These are phyloP conservation scores for Grigorovia jiainica DNA, from an alignment of 805 yeast genomes.

Conservation along the genomic window DNA sequence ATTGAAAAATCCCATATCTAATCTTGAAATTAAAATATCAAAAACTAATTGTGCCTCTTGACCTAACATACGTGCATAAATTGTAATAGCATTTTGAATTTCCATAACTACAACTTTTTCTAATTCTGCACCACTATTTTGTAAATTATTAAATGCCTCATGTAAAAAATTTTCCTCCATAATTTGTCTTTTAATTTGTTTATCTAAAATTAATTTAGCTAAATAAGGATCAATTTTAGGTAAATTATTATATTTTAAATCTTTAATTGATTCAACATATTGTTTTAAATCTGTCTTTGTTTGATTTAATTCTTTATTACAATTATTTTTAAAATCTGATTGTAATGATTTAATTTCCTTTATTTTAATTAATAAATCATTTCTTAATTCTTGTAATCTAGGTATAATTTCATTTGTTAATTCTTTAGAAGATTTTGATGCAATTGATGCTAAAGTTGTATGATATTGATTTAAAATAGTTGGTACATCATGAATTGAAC, in stretches of 20 bases:
- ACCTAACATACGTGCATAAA: constrained; percentile 60
- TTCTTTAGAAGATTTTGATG: constrained; percentile 50
- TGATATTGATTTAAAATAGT: constrained; percentile 58
- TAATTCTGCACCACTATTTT: constrained; percentile 77
- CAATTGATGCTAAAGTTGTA: constrained; percentile 46
- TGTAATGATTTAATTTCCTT: constrained; percentile 76
- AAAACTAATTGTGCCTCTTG: constrained; percentile 67
- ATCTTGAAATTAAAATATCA: constrained; percentile 52
- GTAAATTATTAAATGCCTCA: constrained; percentile 81
- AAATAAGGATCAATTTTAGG: constrained; percentile 72
- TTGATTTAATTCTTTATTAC: constrained; percentile 56
- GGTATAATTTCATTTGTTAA: constrained; percentile 54
- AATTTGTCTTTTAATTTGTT: constrained; percentile 67
- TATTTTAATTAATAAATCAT: constrained; percentile 74
- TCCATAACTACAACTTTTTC: constrained; percentile 83
- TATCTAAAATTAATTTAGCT: constrained; percentile 60
- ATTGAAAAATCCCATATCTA: constrained; percentile 60
- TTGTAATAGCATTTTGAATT: constrained; percentile 70
- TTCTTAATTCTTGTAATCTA: constrained; percentile 54
- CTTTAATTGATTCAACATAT: constrained; percentile 55
- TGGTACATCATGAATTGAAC: constrained; percentile 79
- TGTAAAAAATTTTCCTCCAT: constrained; percentile 78
- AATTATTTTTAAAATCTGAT: constrained; percentile 74
- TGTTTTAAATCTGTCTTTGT: constrained; percentile 48
- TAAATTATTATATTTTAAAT: constrained; percentile 36